These are phyloP conservation scores for Sordariomycetes sp. DNA, from an alignment of 2,329 filamentous ascomycete genomes.

Conservation along the genomic window DNA sequence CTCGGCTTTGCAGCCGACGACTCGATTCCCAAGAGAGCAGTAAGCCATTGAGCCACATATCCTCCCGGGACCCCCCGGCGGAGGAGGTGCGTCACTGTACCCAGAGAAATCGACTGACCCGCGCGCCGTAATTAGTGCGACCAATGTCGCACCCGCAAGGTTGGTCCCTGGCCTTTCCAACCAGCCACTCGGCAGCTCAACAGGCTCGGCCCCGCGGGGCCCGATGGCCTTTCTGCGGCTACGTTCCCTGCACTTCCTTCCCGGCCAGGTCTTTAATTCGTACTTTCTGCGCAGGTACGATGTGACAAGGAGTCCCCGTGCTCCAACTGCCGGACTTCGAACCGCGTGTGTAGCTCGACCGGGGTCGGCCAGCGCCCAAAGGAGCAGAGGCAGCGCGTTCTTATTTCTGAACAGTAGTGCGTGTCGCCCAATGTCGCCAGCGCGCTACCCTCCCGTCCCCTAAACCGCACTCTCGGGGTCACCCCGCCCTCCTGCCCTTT, in stretches of 20 bases:
- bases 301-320: constrained; percentile 46
- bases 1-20: constrained; percentile 16
- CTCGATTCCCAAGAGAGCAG: constrained; percentile 18
- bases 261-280: not conserved
- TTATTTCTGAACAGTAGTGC: constrained; percentile 49
- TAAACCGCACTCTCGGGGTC: not conserved
- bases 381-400: constrained; percentile 39
- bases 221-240: not conserved
- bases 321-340: constrained; percentile 41
- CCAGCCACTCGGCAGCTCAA: not conserved
- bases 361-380: constrained; percentile 39
- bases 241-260: not conserved
- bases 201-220: not conserved
- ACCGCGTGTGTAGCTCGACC: constrained; percentile 38
- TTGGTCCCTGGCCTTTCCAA: constrained; percentile 13
- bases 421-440: constrained; percentile 11
- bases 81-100: not conserved
- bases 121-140: constrained; percentile 24
- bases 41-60: constrained; percentile 12
- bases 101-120: constrained; percentile 7
- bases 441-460: not conserved
- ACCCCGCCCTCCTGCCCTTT: not conserved
- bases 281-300: constrained; percentile 28
- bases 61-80: not conserved
- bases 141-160: constrained; percentile 27